Percentiles rank a stretch among this genome's conserved stretches.
Conservation (phyloP, 73 alveolate species). For the Symbiodinium pilosum region DNA sequence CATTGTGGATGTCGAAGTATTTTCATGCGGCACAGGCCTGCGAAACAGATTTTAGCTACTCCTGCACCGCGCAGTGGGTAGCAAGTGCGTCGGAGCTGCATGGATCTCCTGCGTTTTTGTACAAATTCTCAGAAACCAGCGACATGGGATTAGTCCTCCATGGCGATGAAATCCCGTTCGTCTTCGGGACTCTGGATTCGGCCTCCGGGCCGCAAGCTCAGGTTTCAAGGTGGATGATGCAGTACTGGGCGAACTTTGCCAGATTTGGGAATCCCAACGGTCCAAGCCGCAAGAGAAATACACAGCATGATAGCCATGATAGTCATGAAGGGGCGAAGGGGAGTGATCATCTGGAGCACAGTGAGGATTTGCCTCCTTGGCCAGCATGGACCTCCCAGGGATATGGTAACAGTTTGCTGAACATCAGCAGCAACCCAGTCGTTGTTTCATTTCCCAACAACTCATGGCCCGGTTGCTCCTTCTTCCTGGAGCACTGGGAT, state of each 20-base stretch:
- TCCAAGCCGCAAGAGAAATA: too few relatives aligned
- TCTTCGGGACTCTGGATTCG: conserved; percentile 45
- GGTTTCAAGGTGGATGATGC: conserved; percentile 60
- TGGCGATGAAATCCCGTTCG: conserved; percentile 82
- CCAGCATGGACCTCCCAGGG: conserved; percentile 20
- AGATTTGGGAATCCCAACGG: conserved; percentile 20
- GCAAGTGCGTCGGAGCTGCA: conserved; percentile 22
- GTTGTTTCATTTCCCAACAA: conserved; percentile 2
- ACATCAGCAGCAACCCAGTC: conserved; percentile 44
- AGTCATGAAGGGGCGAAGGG: too few relatives aligned
- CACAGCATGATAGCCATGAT: too few relatives aligned
- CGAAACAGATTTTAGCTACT: conserved; percentile 90
- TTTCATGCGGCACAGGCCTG: conserved; percentile 54
- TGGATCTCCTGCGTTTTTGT: conserved; percentile 38
- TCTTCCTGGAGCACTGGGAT: conserved; percentile 73
- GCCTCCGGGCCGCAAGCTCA: neutral
- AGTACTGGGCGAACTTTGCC: conserved; percentile 72
- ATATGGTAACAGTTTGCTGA: conserved; percentile 16
- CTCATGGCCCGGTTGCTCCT: conserved; percentile 83
- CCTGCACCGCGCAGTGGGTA: conserved; percentile 82
- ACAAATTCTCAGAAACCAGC: conserved; percentile 44
- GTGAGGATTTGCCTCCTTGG: conserved; percentile 33
- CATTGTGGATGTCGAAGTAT: conserved; percentile 43
- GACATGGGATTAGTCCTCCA: conserved; percentile 12
- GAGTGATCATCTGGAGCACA: neutral